Evolutionary conservation across 257 asterid species (phyloP), one percentile per base, ranked within the genome.

Genomic region (Mentha longifolia): DNA sequence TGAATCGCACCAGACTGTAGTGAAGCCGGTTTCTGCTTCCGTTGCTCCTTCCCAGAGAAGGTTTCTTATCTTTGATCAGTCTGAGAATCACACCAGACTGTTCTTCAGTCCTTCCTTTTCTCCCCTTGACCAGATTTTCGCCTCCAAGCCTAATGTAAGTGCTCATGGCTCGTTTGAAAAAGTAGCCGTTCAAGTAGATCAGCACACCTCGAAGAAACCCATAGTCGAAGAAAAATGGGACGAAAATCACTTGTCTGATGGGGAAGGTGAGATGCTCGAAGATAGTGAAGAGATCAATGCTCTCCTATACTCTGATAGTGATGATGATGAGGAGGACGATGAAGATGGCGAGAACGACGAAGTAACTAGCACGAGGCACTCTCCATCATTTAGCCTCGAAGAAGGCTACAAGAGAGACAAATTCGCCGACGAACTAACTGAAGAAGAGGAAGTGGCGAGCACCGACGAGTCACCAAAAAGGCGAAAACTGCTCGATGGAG

Each of bases 211-310:
- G 70, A 20, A 51, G 72, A 71, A 75, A 67, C 79, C 83, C 25
- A 7, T 68, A 33, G 64, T 63, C 7, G 82, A 73, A 66, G 89
- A 82, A 54, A 78, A 77, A 33, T 70, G 76, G 78, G 85, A 78
- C 30, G 90, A 75, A 74, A 81, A 78, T 77, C 73, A 74, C 71
- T 43, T 74, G 62, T 71, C 57, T 16, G 85, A 79, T 71, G 92
- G 66, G 73, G 92, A 80, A 72, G 81, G 82, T 60, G 87, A 80
- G 61, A 80, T 73, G 87, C 84, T 73, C 16, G 96, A 91, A 79
- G 87, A 87, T 68, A 78, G 82, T 16, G 95, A 86, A 14, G 97
- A 92, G 59, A 86, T 92, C 66, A 46, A 89, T 70, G 97, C 96
- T 10, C 79, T 92, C 57, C 92, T 92, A 17, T 83, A 87, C 85